Evolutionary conservation across 192 early-diverging fungal species (phyloP), one percentile per base, ranked within the genome.

Genomic region (Coemansia sp.): DNA sequence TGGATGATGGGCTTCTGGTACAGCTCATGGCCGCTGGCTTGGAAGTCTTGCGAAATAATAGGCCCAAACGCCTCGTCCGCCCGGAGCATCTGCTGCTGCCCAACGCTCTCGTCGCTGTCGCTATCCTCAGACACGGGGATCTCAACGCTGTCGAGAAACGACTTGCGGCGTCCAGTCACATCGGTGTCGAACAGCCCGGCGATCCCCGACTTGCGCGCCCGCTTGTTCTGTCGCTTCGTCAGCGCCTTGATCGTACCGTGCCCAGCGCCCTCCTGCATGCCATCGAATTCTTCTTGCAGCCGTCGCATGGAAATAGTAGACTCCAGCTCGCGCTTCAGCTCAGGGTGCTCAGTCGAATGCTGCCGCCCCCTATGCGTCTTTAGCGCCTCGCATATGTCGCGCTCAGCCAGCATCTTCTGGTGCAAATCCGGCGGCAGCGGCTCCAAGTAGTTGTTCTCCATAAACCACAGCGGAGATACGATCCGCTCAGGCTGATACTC

Each of bases 171-270:
- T 40, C 20, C 65, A 20, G 44, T 62, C 15, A 31, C 62, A 13
- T 68, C 70, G 16, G 64, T 43, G 1, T 64, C 70, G 2, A 79
- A 79, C 78, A 79, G 62, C 27, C 39, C 44, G 3, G 72, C 55
- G 22, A 69, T 64, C 43, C 53, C 63, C 15, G 69, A 60, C 9
- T 64, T 70, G 38, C 78, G 78, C n/a, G 73, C 57, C n/a, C 76
- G 72, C 68, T 83, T 83, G 43, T 41, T 27, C 38, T 78, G 62
- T n/a, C 76, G 72, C 68, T 73, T 75, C 27, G 50, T 47, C 46
- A 83, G 71, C 16, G 67, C 76, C 61, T 75, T 75, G 55, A 83
- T 83, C 5, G 81, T 83, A 34, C 81, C 76, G 41, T 62, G 69
- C 13, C 29, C 67, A 24, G 20, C 5, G 31, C 39, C 62, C 11